Percentiles rank a stretch among this genome's conserved stretches.
Evolutionary conservation across 305 asterid genomes (phyloP).

Genomic region (Fraxinus velutina): DNA sequence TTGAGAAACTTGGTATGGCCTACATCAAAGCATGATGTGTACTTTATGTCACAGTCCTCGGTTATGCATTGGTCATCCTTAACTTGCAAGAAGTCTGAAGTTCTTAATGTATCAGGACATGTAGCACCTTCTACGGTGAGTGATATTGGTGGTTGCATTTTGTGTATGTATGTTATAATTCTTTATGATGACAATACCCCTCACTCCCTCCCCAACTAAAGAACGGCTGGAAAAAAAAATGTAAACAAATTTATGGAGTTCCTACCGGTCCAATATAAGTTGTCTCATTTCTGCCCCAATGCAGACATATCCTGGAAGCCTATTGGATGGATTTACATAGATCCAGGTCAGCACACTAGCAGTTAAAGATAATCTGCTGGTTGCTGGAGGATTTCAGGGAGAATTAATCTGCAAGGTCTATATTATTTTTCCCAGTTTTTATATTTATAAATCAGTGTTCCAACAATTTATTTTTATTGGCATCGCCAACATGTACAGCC

Average conservation of each 20-base stretch:
- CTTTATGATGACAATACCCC: background rate
- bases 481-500: slow-evolving; percentile 1
- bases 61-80: slow-evolving; percentile 62
- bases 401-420: slow-evolving; percentile 86
- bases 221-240: background rate
- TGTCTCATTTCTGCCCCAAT: slow-evolving; percentile 9
- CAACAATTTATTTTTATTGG: slow-evolving; percentile 2
- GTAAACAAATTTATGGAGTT: background rate
- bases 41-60: slow-evolving; percentile 52
- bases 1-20: slow-evolving; percentile 65
- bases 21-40: slow-evolving; percentile 64
- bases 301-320: slow-evolving; percentile 93
- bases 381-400: slow-evolving; percentile 93
- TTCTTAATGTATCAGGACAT: slow-evolving; percentile 75
- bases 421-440: background rate
- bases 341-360: slow-evolving; percentile 93
- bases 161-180: background rate
- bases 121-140: slow-evolving; percentile 84
- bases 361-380: slow-evolving; percentile 75
- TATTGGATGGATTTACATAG: slow-evolving; percentile 85
- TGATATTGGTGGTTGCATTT: slow-evolving; percentile 8
- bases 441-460: background rate
- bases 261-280: background rate
- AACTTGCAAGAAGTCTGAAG: slow-evolving; percentile 44
- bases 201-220: background rate